These are phyloP conservation scores for Kwoniella sp. DNA, from an alignment of 768 basidiomycete genomes.

Conservation along the genomic window DNA sequence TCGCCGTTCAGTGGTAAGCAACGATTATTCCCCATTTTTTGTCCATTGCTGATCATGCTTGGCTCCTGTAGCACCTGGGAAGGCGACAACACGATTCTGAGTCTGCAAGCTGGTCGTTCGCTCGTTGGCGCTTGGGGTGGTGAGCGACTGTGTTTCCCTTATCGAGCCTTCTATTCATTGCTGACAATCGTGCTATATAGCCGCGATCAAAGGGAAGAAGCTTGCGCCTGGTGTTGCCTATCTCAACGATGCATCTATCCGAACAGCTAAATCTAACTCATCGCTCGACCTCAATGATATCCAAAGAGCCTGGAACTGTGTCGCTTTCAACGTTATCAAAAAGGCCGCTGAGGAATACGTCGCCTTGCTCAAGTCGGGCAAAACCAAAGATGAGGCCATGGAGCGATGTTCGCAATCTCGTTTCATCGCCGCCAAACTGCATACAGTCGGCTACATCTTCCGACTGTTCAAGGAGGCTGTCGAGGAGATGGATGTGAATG, in stretches of 20 bases:
- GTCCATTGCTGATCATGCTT: slow-evolving; percentile 8
- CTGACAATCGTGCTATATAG: slow-evolving; percentile 32
- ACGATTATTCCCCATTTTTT: not conserved
- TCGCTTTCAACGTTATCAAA: slow-evolving; percentile 57
- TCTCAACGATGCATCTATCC: slow-evolving; percentile 51
- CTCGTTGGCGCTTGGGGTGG: slow-evolving; percentile 54
- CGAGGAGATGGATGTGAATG: slow-evolving; percentile 50
- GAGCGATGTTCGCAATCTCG: slow-evolving; percentile 57
- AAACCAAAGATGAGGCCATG: slow-evolving; percentile 57
- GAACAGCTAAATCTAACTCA: slow-evolving; percentile 49
- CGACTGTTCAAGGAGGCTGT: slow-evolving; percentile 55
- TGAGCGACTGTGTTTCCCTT: slow-evolving; percentile 14
- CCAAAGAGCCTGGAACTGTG: slow-evolving; percentile 56
- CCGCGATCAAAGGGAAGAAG: slow-evolving; percentile 54
- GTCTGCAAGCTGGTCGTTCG: slow-evolving; percentile 55
- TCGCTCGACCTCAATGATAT: slow-evolving; percentile 55
- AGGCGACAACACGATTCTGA: slow-evolving; percentile 58
- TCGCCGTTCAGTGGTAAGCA: slow-evolving; percentile 55
- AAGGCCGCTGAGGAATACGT: slow-evolving; percentile 57
- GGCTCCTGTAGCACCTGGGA: slow-evolving; percentile 55
- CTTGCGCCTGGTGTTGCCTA: slow-evolving; percentile 58
- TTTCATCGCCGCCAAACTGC: slow-evolving; percentile 59
- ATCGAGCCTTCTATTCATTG: slow-evolving; percentile 22
- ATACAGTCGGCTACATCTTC: slow-evolving; percentile 56
- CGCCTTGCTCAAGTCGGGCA: slow-evolving; percentile 50